Conservation (phyloP, 805 yeast genomes). For the Cyberlindnera saturnus region DNA sequence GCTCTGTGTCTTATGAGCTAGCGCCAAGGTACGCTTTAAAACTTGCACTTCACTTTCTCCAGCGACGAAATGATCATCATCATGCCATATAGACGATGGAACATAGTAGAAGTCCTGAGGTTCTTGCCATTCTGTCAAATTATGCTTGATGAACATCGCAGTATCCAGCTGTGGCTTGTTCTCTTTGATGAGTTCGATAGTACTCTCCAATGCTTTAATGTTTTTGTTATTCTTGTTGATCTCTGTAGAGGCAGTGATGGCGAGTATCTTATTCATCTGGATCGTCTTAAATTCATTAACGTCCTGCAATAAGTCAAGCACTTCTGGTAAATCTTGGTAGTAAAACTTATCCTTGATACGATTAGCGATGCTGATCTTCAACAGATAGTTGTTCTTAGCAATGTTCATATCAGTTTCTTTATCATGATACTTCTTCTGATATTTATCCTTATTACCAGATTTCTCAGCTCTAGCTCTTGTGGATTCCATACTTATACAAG, state of each 20-base stretch:
- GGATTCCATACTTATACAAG: slow-evolving; percentile 75
- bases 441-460: slow-evolving; percentile 43
- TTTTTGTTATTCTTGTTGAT: slow-evolving; percentile 41
- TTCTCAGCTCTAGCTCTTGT: slow-evolving; percentile 72
- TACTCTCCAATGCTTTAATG: slow-evolving; percentile 37
- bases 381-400: slow-evolving; percentile 78
- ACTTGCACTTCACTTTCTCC: slow-evolving; percentile 44
- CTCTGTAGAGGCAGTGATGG: slow-evolving; percentile 56
- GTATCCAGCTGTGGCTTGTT: slow-evolving; percentile 74
- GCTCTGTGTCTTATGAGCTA: slow-evolving; percentile 27
- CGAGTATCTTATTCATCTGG: slow-evolving; percentile 63
- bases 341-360: slow-evolving; percentile 87
- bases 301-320: slow-evolving; percentile 79
- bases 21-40: slow-evolving; percentile 41
- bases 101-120: slow-evolving; percentile 80
- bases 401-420: slow-evolving; percentile 78
- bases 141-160: slow-evolving; percentile 90
- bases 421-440: slow-evolving; percentile 44
- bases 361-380: slow-evolving; percentile 79
- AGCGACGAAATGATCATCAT: slow-evolving; percentile 71
- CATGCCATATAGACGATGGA: slow-evolving; percentile 96
- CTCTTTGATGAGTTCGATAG: slow-evolving; percentile 53
- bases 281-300: slow-evolving; percentile 74
- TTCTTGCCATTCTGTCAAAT: slow-evolving; percentile 66
- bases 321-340: slow-evolving; percentile 89